Conservation (phyloP, 805 yeast genomes). For the Kodamaea kakaduensis region DNA sequence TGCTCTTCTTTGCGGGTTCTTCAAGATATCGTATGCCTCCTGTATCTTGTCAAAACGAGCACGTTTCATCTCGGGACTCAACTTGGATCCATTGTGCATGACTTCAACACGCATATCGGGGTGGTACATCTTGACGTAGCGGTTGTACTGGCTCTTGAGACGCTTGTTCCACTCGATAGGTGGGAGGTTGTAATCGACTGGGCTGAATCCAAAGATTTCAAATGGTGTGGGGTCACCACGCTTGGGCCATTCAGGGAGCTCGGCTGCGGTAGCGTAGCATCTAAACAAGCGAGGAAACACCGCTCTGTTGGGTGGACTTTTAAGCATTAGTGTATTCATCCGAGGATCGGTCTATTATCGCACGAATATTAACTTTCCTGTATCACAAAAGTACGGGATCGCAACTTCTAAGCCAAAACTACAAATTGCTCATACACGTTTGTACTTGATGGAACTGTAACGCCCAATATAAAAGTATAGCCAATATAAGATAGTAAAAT, state of each 20-base stretch:
- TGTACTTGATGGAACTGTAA: no score
- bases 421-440: no score
- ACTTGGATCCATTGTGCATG: slow-evolving; percentile 25
- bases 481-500: no score
- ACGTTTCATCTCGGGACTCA: slow-evolving; percentile 32
- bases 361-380: no score
- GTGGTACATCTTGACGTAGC: slow-evolving; percentile 68
- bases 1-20: slow-evolving; percentile 45
- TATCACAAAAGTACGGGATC: no score
- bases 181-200: slow-evolving; percentile 36
- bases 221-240: slow-evolving; percentile 60
- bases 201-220: slow-evolving; percentile 47
- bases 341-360: no score
- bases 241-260: slow-evolving; percentile 50
- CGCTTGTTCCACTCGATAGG: slow-evolving; percentile 51
- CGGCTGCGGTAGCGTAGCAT: slow-evolving; percentile 3
- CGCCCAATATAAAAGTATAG: no score
- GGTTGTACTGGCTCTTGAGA: slow-evolving; percentile 29
- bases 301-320: no score
- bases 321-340: no score
- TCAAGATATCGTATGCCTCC: slow-evolving; percentile 39
- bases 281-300: background rate
- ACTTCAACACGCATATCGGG: slow-evolving; percentile 55
- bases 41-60: slow-evolving; percentile 29
- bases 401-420: no score